A percentile compares a stretch with the other conserved stretches of the same genome.
phyloP scores from a whole-genome alignment of 1,284 basidiomycete species.

The Melanopsichium pennsylvanicum region DNA sequence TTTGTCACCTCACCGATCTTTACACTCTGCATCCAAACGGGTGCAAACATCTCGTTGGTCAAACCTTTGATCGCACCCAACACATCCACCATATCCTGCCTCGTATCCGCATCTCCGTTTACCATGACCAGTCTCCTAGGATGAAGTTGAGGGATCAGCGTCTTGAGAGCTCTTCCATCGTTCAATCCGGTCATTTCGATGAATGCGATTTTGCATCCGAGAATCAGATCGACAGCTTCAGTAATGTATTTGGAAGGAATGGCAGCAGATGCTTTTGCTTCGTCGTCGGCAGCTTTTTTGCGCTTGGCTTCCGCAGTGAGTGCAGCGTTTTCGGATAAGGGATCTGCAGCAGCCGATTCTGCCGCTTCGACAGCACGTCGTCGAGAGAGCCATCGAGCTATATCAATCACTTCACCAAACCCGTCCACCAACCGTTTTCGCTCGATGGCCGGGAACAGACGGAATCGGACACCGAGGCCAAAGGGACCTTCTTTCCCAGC shows the following conservation, averaged over 20 bases:
- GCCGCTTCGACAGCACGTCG: slow-evolving; percentile 51
- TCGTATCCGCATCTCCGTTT: slow-evolving; percentile 47
- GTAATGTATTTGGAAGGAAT: slow-evolving; percentile 90
- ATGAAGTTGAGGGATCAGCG: slow-evolving; percentile 93
- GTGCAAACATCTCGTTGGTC: slow-evolving; percentile 88
- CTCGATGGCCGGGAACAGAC: slow-evolving; percentile 98
- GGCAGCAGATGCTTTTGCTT: slow-evolving; percentile 69
- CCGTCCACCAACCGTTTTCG: slow-evolving; percentile 89
- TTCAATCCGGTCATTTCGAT: slow-evolving; percentile 95
- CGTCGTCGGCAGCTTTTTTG: slow-evolving; percentile 67
- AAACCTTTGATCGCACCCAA: slow-evolving; percentile 67
- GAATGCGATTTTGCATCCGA: slow-evolving; percentile 85
- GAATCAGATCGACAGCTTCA: slow-evolving; percentile 76
- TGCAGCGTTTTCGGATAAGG: slow-evolving; percentile 6
- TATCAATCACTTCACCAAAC: slow-evolving; percentile 93
- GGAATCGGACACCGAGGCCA: slow-evolving; percentile 78
- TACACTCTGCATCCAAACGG: slow-evolving; percentile 76
- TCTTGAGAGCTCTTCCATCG: slow-evolving; percentile 95
- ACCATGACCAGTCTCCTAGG: slow-evolving; percentile 72
- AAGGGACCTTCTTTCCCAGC: slow-evolving; percentile 61
- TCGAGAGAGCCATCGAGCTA: slow-evolving; percentile 70
- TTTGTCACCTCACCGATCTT: slow-evolving; percentile 95
- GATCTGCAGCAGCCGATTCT: slow-evolving; percentile 16
- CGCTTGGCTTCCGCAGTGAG: slow-evolving; percentile 72
- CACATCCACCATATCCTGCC: slow-evolving; percentile 28